These are phyloP conservation scores for Colletotrichum sp. DNA, from an alignment of 2,329 filamentous ascomycete species.

Conservation along the genomic window DNA sequence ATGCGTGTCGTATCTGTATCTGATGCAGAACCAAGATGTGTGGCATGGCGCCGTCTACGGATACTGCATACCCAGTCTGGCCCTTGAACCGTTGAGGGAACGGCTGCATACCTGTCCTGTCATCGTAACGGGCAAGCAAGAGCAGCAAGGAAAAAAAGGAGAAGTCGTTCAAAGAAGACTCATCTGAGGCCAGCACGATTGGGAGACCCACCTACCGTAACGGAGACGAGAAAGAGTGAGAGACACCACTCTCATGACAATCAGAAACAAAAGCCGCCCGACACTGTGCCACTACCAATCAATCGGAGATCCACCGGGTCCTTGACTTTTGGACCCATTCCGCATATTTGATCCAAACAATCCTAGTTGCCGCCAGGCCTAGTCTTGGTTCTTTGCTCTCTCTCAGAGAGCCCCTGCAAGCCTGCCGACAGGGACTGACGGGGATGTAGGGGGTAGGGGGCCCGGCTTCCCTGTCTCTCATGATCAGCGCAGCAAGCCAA, in stretches of 20 bases:
- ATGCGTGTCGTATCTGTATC: background rate
- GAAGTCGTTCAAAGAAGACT: conserved; percentile 21
- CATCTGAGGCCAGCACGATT: conserved; percentile 8
- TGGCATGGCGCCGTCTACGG: background rate
- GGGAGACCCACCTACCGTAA: background rate
- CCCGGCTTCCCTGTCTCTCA: background rate
- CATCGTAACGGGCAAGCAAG: background rate
- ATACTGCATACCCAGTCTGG: background rate
- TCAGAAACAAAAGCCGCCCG: conserved; percentile 18
- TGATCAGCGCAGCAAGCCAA: background rate
- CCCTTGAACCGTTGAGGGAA: background rate
- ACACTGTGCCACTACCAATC: conserved; percentile 15
- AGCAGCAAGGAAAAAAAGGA: background rate
- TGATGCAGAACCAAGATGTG: background rate
- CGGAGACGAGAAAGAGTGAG: background rate
- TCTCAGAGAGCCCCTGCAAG: background rate
- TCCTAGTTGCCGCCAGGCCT: conserved; percentile 21
- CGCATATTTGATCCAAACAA: conserved; percentile 20
- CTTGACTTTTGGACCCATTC: conserved; percentile 10
- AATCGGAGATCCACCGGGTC: conserved; percentile 17
- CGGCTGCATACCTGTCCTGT: background rate
- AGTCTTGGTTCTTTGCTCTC: conserved; percentile 11
- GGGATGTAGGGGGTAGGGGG: conserved; percentile 16
- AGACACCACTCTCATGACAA: conserved; percentile 7
- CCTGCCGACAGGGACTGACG: conserved; percentile 1